These are phyloP conservation scores for Raddia guianensis DNA, from an alignment of 176 grass and related monocot genomes.

Conservation along the genomic window DNA sequence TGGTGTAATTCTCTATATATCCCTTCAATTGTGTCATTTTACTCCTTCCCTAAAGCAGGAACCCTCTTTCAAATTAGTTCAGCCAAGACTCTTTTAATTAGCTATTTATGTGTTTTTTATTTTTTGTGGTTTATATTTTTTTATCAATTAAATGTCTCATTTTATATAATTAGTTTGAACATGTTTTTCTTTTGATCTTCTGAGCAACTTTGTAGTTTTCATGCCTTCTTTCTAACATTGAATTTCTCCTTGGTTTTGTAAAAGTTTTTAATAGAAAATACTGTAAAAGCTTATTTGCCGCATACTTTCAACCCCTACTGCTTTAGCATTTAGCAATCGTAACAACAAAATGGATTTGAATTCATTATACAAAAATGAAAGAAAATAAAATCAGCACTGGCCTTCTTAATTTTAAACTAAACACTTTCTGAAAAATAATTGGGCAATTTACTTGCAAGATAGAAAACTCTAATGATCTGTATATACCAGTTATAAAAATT, in stretches of 20 bases:
- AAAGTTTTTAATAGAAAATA: not conserved
- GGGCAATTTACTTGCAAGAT: not conserved
- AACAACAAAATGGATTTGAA: slow-evolving; percentile 22
- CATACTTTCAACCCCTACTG: slow-evolving; percentile 11
- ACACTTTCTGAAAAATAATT: not conserved
- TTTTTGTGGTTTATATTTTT: slow-evolving; percentile 7
- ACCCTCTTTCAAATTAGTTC: not conserved
- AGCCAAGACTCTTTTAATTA: not conserved
- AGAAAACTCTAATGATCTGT: not conserved
- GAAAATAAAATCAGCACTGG: not conserved
- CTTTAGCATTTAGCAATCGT: not conserved
- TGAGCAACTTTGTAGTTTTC: not conserved
- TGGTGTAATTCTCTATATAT: not conserved
- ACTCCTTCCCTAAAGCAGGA: not conserved
- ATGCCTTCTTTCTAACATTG: not conserved
- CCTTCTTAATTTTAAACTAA: not conserved
- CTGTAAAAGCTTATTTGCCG: slow-evolving; percentile 1
- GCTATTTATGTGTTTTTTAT: slow-evolving; percentile 6
- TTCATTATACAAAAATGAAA: not conserved
- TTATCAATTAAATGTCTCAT: not conserved
- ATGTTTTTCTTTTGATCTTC: not conserved
- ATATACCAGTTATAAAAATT: slow-evolving; percentile 10
- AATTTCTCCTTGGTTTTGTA: not conserved
- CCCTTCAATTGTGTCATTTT: not conserved
- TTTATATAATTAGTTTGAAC: not conserved